A percentile compares a stretch with the other conserved stretches of the same genome.
phyloP scores from a whole-genome alignment of 2,329 filamentous ascomycete genomes.

The Ceratocystis cacaofunesta region DNA sequence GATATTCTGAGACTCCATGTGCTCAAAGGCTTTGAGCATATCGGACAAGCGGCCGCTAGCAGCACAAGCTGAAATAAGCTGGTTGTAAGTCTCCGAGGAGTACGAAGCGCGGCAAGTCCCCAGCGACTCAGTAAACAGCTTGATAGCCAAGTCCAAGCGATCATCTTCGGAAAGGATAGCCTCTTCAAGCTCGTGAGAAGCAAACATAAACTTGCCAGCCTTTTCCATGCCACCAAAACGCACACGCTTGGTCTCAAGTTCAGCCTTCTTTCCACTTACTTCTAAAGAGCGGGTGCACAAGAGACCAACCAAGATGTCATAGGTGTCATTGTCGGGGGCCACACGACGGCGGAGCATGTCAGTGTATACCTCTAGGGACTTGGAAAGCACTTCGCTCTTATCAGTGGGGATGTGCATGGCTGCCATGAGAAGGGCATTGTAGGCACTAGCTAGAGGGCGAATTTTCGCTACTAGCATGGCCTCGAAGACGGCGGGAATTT shows the following conservation, averaged over 20 bases:
- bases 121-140: conserved; percentile 67
- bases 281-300: conserved; percentile 70
- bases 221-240: conserved; percentile 78
- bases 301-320: conserved; percentile 71
- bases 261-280: conserved; percentile 55
- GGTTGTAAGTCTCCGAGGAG: conserved; percentile 68
- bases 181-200: conserved; percentile 74
- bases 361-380: conserved; percentile 86
- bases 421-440: conserved; percentile 77
- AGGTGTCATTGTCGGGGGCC: conserved; percentile 68
- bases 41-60: conserved; percentile 65
- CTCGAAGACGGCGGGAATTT: conserved; percentile 86
- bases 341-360: conserved; percentile 88
- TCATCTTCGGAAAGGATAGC: conserved; percentile 79
- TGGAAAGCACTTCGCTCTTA: conserved; percentile 72
- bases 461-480: conserved; percentile 71
- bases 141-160: conserved; percentile 69
- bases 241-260: conserved; percentile 64
- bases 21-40: conserved; percentile 80
- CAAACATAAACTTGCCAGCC: conserved; percentile 72
- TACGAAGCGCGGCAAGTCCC: conserved; percentile 49
- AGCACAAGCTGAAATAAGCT: conserved; percentile 77
- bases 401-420: conserved; percentile 69
- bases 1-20: conserved; percentile 70
- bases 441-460: conserved; percentile 68